Percentiles rank a stretch among this genome's conserved stretches.
Conservation (phyloP, 73 alveolate species). For the Symbiodinium pilosum region DNA sequence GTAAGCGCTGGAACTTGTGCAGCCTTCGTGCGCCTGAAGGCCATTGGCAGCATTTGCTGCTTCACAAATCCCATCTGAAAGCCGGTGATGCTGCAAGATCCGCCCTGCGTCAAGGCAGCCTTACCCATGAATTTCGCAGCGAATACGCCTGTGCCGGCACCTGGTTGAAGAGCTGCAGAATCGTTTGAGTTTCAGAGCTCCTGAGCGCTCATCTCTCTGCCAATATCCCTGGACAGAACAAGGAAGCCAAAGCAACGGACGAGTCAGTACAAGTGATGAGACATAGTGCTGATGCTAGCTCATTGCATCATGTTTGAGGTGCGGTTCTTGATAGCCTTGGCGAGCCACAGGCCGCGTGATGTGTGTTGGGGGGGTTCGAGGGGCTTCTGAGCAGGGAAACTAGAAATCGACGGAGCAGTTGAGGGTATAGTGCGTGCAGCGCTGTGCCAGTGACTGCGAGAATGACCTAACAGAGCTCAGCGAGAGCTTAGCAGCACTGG, state of each 20-base stretch:
- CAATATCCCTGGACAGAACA: no score
- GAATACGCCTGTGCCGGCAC: background rate
- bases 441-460: background rate
- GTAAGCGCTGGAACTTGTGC: slow-evolving; percentile 15
- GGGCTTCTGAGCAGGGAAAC: background rate
- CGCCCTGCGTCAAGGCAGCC: background rate
- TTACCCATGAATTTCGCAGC: background rate
- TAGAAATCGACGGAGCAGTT: no score
- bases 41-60: no score
- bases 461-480: slow-evolving; percentile 21
- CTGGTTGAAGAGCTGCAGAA: background rate
- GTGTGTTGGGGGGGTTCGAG: background rate
- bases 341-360: background rate
- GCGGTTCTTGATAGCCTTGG: slow-evolving; percentile 56
- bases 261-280: no score
- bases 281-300: no score
- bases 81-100: no score
- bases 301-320: background rate
- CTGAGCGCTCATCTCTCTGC: no score
- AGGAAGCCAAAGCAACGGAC: no score
- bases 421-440: no score
- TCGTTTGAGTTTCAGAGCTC: no score
- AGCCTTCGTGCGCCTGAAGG: slow-evolving; percentile 82
- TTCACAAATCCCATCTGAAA: no score
- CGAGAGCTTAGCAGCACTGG: slow-evolving; percentile 65